Percentiles rank a stretch among this genome's conserved stretches.
These are phyloP conservation scores for Curvularia verruculosa DNA, from an alignment of 2,329 filamentous ascomycete species.

Conservation along the genomic window DNA sequence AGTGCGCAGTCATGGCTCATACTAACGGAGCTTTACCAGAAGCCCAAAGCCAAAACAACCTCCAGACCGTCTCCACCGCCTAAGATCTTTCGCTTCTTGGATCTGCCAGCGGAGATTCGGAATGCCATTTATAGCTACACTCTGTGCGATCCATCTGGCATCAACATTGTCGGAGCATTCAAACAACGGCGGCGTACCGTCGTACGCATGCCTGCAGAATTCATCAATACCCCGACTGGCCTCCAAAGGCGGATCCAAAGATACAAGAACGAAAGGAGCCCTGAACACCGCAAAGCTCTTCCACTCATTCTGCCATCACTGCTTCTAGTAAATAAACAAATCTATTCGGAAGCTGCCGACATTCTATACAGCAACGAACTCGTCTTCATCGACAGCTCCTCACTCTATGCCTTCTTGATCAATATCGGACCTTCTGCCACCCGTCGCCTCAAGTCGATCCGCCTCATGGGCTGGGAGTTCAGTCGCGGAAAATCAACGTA, in stretches of 20 bases:
- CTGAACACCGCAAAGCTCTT: neutral
- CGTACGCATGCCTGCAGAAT: conserved; percentile 23
- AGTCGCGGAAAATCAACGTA: conserved; percentile 38
- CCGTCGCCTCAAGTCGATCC: conserved; percentile 32
- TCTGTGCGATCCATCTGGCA: conserved; percentile 34
- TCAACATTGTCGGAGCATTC: conserved; percentile 33
- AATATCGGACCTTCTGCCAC: conserved; percentile 35
- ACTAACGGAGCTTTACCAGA: conserved; percentile 22
- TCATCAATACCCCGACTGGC: neutral
- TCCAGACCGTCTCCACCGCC: conserved; percentile 35
- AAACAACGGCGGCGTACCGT: conserved; percentile 40
- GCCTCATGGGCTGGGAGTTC: conserved; percentile 31
- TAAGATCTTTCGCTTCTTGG: conserved; percentile 44
- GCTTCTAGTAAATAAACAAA: conserved; percentile 39
- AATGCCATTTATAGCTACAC: conserved; percentile 43
- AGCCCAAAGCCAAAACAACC: conserved; percentile 23
- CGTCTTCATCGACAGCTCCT: conserved; percentile 32
- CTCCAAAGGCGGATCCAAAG: neutral
- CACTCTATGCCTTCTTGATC: conserved; percentile 43
- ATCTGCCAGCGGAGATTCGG: conserved; percentile 44
- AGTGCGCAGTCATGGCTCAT: neutral
- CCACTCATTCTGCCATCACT: conserved; percentile 31
- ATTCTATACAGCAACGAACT: conserved; percentile 43
- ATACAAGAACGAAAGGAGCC: neutral
- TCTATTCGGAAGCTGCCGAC: conserved; percentile 32